Base-by-base conservation (phyloP, 306 rosid species). In the Trifolium repens region DNA sequence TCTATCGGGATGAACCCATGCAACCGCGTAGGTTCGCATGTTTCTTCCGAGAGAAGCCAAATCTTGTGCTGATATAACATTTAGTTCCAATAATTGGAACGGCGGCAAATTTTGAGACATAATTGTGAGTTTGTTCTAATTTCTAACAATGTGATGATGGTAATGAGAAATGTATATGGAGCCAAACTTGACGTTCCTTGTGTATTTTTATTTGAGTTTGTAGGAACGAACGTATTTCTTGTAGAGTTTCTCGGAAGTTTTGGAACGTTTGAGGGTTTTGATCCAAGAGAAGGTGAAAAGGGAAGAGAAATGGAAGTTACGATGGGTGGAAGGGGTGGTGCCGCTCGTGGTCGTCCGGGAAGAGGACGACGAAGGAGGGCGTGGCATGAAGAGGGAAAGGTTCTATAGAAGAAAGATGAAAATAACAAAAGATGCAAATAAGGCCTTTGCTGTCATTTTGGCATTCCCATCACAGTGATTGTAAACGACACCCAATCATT, bases 41-140 rank as follows among this genome's bases (percentile, higher is more conserved):
- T 85, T 77, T 0, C 98, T 89, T 0, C 90, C 80, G 0, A 83
- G 75, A 0, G 83, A 87, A 1, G 94, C 92, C 19, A 93, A 44
- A 49, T 93, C 98, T 8, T 93, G 98, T 1, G 91, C 97, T 0
- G 98, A 93, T 4, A 93, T 89, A 0, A 93, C 84, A 44, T 91
- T 89, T 1, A 93, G 84, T 55, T 93, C 98, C 39, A 93, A 15
- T 0, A 93, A 85, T 24, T 93, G 97, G 64, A 93, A 93, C 0
- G 98, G 92, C 3, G 85, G 62, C 12, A 75, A 17, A 10, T 84
- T 76, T 1, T 77, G 46, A 1, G 98, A 87, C 98, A 93, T 78
- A 15, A 32, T 61, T 61, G 35, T 12, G 12, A 26, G 9, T 50
- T n/a, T 16, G 24, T 50, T 50, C 57, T 7, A 13, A 13, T 46